A percentile compares a stretch with the other conserved stretches of the same genome.
Evolutionary conservation across 495 filamentous ascomycete genomes (phyloP).

Genomic region (Aspergillus kassunensis): DNA sequence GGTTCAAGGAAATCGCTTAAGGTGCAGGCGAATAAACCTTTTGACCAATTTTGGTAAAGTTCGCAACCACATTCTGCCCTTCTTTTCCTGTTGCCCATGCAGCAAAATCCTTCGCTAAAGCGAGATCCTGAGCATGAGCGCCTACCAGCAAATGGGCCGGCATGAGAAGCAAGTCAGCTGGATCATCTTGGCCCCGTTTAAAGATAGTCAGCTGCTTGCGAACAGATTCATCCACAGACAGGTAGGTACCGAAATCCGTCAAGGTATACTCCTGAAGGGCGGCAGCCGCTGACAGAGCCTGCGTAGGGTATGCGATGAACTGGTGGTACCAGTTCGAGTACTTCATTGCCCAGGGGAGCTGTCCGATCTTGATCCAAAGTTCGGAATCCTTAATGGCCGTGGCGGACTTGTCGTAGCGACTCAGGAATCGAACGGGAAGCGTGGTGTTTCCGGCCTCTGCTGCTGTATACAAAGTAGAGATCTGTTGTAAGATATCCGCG

Average conservation of each 20-base stretch:
- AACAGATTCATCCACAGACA: constrained; percentile 25
- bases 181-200: constrained; percentile 29
- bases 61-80: constrained; percentile 28
- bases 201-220: constrained; percentile 28
- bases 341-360: constrained; percentile 39
- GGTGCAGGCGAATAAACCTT: constrained; percentile 2
- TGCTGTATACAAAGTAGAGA: constrained; percentile 27
- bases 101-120: constrained; percentile 29
- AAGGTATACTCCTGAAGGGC: constrained; percentile 38
- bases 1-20: not conserved
- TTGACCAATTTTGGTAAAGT: not conserved
- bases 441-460: constrained; percentile 20
- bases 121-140: constrained; percentile 22
- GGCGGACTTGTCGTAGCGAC: constrained; percentile 43
- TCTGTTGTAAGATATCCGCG: constrained; percentile 24
- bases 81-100: constrained; percentile 30
- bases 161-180: constrained; percentile 30
- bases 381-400: constrained; percentile 46
- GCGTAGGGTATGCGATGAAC: constrained; percentile 40
- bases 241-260: constrained; percentile 40
- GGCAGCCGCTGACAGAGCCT: constrained; percentile 35
- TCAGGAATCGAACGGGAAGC: constrained; percentile 32
- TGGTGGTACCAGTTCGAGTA: constrained; percentile 46
- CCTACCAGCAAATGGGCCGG: constrained; percentile 38
- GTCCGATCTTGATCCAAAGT: constrained; percentile 42